Evolutionary conservation across 2,329 filamentous ascomycete genomes (phyloP).

Genomic region (Stemphylium lycopersici): DNA sequence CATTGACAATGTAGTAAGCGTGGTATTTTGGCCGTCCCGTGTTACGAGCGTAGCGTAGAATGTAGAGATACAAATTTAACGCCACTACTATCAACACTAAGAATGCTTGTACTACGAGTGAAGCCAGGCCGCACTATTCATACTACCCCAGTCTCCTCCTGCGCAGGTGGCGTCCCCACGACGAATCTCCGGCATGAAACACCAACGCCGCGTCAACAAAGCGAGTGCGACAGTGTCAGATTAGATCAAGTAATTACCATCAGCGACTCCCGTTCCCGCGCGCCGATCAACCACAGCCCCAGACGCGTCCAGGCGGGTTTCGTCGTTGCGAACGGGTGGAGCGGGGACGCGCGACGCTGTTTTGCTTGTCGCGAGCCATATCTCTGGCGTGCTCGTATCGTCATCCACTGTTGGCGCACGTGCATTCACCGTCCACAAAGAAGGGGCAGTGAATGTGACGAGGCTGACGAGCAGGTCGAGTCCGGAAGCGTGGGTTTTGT

Average conservation of each 20-base stretch:
- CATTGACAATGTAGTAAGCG: too few relatives aligned
- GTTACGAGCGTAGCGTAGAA: too few relatives aligned
- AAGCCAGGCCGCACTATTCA: too few relatives aligned
- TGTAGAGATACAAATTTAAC: too few relatives aligned
- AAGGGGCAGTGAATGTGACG: slow-evolving; percentile 21
- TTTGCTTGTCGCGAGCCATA: slow-evolving; percentile 11
- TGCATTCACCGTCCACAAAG: slow-evolving; percentile 5
- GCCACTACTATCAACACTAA: too few relatives aligned
- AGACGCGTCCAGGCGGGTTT: slow-evolving; percentile 26
- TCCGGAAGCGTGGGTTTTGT: slow-evolving; percentile 2
- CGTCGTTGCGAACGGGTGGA: slow-evolving; percentile 19
- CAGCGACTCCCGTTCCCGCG: slow-evolving; percentile 46
- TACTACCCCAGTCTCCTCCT: too few relatives aligned
- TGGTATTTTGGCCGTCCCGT: too few relatives aligned
- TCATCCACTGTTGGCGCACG: slow-evolving; percentile 39
- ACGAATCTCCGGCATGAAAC: too few relatives aligned
- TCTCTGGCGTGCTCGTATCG: slow-evolving; percentile 46
- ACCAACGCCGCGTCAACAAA: slow-evolving; percentile 8
- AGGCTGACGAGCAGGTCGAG: slow-evolving; percentile 9
- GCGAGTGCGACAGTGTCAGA: slow-evolving; percentile 54
- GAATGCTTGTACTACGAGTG: too few relatives aligned
- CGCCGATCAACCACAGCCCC: slow-evolving; percentile 34
- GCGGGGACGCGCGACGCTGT: slow-evolving; percentile 18
- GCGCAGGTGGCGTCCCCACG: too few relatives aligned
- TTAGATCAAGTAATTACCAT: slow-evolving; percentile 67